Evolutionary conservation across 1,139 yeast species (phyloP), one percentile per base, ranked within the genome.

Genomic region (Kodamaea fungicola): DNA sequence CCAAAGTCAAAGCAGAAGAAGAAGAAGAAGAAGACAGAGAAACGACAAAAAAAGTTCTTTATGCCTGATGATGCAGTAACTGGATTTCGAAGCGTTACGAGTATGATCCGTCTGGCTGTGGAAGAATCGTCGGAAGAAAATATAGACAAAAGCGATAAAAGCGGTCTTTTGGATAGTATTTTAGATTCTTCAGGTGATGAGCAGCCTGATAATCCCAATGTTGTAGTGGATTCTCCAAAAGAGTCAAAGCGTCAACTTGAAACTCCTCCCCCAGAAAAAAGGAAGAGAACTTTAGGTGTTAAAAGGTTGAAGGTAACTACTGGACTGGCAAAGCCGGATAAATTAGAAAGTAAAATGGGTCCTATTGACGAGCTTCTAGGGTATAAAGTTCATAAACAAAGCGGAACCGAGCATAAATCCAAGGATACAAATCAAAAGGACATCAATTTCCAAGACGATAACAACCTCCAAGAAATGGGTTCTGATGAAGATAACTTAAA

Each of bases 1-100:
- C 37, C 13, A 27, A 52, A 55, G 34, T 74, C 74, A 45, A 59
- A 34, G 13, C 42, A 38, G 24, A 25, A 35, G 19, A 40, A 34
- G 8, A 36, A 35, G 22, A 39, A 41, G 24, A 37, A 35, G 22
- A 43, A 37, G 22, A 33, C 42, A 9, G 42, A 47, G 30, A 62
- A 57, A 33, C 34, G 43, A 1, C 49, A 54, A 29, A 71, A 70
- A 50, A 49, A 61, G 38, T 86, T 86, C 48, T 78, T 79, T 55
- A 80, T 86, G 87, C 96, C 96, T 0, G 90, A 83, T 46, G 73
- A 80, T 52, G 95, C 80, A 3, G 76, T 72, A 25, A 74, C 83
- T 0, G 94, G 94, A 1, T 86, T 88, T 49, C 65, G 70, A 30
- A 65, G 67, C 10, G 92, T 86, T 1, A 64, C 77, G 3, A 59